Evolutionary conservation across 805 yeast genomes (phyloP), one percentile per base, ranked within the genome.

Genomic region (Metschnikowia matae): DNA sequence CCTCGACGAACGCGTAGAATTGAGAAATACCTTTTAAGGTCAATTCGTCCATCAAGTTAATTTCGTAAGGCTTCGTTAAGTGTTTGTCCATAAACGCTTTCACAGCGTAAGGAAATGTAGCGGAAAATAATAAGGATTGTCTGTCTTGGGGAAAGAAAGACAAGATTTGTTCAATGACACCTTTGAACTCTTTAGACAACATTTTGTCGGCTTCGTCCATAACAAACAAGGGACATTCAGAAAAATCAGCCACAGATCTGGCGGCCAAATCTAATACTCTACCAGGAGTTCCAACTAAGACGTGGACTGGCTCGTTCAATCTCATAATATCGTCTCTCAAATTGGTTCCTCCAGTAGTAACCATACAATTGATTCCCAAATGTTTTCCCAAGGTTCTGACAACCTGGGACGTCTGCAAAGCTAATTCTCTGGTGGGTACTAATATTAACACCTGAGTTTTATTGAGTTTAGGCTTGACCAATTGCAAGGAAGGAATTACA

Each of bases 181-280:
- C 80, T 59, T 87, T 86, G 70, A 94, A 94, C 64, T 94, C 99
- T 60, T 89, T 83, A 36, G 94, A 83, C 53, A 94, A 80, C 87
- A 94, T 88, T 70, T 94, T 94, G 71, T 94, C 99, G 51, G 99
- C 99, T 77, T 94, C 99, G 70, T 94, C 99, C 97, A 94, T 90
- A 48, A 95, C 84, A 67, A 94, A 90, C 67, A 89, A 77, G 41
- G 87, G 84, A 71, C 96, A 89, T 54, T 85, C 87, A 49, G 88
- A 83, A 53, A 94, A 80, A 65, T 92, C 96, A 11, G 96, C 96
- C 49, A 92, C 77, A 48, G 80, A 78, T 75, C 96, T 85, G 32
- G 90, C 80, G 6, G 97, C 97, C 65, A 94, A 81, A 71, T 94
- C 99, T 54, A 94, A 79, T 36, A 94, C 91, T 77, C 99, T 85